phyloP scores from a whole-genome alignment of 2,329 filamentous ascomycete species.

The Sclerotinia minor region DNA sequence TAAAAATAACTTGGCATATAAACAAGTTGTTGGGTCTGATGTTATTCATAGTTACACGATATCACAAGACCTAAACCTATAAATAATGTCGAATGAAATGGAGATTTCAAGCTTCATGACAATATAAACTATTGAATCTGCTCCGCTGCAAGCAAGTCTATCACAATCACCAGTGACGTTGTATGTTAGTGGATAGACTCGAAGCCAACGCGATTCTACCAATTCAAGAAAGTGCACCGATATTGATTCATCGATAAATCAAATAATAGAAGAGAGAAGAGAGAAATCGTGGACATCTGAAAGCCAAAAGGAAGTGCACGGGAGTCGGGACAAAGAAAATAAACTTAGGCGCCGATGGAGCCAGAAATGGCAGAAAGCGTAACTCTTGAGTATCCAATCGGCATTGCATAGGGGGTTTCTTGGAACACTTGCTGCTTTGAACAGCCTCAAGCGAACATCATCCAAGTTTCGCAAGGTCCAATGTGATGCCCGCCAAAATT shows the following conservation, averaged over 20 bases:
- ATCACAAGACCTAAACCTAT: constrained; percentile 23
- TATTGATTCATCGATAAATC: not conserved
- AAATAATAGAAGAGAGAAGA: too few species aligned
- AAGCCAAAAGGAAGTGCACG: constrained; percentile 18
- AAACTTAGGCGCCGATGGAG: constrained; percentile 22
- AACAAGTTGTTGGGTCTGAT: not conserved
- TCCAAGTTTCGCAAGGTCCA: constrained; percentile 3
- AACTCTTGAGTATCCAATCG: constrained; percentile 33
- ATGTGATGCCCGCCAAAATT: not conserved
- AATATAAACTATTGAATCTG: constrained; percentile 19
- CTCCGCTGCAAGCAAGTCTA: constrained; percentile 9
- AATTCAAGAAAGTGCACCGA: not conserved
- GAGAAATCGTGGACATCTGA: not conserved
- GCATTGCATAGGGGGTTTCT: constrained; percentile 25
- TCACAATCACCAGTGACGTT: constrained; percentile 9
- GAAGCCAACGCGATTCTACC: not conserved
- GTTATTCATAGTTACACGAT: constrained; percentile 20
- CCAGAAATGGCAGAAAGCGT: constrained; percentile 10
- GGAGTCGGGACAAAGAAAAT: constrained; percentile 1
- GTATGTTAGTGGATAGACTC: not conserved
- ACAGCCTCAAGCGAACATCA: constrained; percentile 17
- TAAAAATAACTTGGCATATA: constrained; percentile 20
- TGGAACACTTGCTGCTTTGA: constrained; percentile 41
- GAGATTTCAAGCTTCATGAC: not conserved
- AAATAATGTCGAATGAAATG: constrained; percentile 17